These are phyloP conservation scores for Peronospora destructor DNA, from an alignment of 352 stramenopile species.

Conservation along the genomic window DNA sequence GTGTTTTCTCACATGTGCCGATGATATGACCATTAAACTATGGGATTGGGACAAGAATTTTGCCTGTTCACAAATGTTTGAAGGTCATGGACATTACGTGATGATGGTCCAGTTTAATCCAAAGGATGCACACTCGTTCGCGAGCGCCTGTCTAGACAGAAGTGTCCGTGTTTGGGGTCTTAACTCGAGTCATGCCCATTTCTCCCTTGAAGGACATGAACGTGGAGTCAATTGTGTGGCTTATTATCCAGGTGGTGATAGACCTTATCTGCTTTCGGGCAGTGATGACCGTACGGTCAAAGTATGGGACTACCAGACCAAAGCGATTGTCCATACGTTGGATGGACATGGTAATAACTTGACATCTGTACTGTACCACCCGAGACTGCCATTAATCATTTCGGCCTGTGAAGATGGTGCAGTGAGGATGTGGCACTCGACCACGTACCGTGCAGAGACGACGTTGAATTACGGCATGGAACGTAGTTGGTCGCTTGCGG, in stretches of 20 bases:
- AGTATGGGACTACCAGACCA: constrained; percentile 99
- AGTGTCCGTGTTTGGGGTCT: constrained; percentile 95
- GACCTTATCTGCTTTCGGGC: constrained; percentile 96
- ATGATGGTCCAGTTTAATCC: constrained; percentile 99
- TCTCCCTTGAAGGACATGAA: constrained; percentile 89
- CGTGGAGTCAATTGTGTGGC: constrained; percentile 98
- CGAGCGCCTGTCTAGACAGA: constrained; percentile 94
- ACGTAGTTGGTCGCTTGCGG: constrained; percentile 92
- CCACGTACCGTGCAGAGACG: constrained; percentile 95
- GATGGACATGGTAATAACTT: constrained; percentile 99
- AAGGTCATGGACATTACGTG: constrained; percentile 97
- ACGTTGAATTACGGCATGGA: constrained; percentile 99
- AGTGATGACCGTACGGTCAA: constrained; percentile 96
- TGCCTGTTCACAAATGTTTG: constrained; percentile 69
- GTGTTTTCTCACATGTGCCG: constrained; percentile 92
- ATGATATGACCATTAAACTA: constrained; percentile 99
- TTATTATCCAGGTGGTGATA: constrained; percentile 98
- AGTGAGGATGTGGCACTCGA: constrained; percentile 90
- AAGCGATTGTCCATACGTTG: constrained; percentile 97
- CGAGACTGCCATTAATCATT: constrained; percentile 96
- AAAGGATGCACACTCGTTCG: constrained; percentile 99
- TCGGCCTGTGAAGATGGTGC: constrained; percentile 96
- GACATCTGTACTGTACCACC: constrained; percentile 96
- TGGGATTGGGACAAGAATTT: constrained; percentile 96
- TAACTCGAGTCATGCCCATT: constrained; percentile 90